Percentiles rank a stretch among this genome's conserved stretches.
phyloP scores from a whole-genome alignment of 805 yeast genomes.

The Candida incommunis region DNA sequence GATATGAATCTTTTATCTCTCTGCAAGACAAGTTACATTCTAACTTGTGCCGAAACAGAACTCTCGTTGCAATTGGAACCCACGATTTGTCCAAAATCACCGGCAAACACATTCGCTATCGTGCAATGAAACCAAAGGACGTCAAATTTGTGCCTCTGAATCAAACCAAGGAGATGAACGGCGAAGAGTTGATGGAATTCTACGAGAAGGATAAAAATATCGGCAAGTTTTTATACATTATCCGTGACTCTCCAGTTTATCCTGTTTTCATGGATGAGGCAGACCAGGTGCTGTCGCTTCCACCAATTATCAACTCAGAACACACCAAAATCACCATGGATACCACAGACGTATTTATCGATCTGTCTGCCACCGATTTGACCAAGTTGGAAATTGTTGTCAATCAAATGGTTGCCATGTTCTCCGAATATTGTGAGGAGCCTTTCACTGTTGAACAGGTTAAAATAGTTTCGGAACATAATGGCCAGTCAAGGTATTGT shows the following conservation, averaged over 20 bases:
- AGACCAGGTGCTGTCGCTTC: conserved; percentile 74
- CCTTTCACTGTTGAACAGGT: conserved; percentile 88
- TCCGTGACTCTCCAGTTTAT: conserved; percentile 74
- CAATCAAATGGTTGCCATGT: conserved; percentile 90
- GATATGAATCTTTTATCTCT: conserved; percentile 88
- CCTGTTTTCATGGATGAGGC: conserved; percentile 79
- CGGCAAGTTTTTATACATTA: conserved; percentile 77
- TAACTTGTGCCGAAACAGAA: conserved; percentile 92
- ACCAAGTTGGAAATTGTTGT: conserved; percentile 91
- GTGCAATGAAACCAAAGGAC: conserved; percentile 67
- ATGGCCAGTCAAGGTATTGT: conserved; percentile 55
- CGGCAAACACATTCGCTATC: conserved; percentile 70
- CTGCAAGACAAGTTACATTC: conserved; percentile 93
- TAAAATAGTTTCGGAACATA: conserved; percentile 68
- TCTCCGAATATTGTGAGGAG: conserved; percentile 68
- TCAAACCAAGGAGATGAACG: conserved; percentile 41
- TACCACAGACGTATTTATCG: conserved; percentile 82
- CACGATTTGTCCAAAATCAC: conserved; percentile 76
- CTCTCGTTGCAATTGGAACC: conserved; percentile 96
- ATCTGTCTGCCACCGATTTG: conserved; percentile 86
- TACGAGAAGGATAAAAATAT: conserved; percentile 84
- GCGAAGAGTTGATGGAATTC: conserved; percentile 69
- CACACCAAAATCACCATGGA: conserved; percentile 74
- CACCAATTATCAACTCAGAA: conserved; percentile 93
- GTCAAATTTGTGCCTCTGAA: conserved; percentile 39